Conservation (phyloP, 768 basidiomycete species). For the Hygrophoropsis aurantiaca region DNA sequence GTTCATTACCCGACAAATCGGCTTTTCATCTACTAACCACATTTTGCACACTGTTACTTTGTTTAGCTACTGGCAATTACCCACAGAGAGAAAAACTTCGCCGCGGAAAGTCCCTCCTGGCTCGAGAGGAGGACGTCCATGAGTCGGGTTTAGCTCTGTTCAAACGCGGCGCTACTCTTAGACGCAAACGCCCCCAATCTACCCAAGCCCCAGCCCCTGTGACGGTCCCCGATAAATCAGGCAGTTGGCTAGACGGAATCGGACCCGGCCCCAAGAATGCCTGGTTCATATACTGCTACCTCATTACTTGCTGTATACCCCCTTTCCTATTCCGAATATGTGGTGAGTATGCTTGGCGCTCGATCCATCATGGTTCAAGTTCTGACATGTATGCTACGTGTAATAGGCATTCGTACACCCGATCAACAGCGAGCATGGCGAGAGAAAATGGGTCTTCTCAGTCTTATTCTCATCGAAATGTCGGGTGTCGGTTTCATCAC, state of each 20-base stretch:
- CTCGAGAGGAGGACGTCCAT: conserved; percentile 84
- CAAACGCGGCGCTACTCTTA: conserved; percentile 79
- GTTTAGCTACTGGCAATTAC: conserved; percentile 73
- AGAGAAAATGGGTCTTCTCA: conserved; percentile 94
- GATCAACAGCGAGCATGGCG: conserved; percentile 97
- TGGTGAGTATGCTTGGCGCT: conserved; percentile 50
- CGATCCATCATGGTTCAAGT: background rate
- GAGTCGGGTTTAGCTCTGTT: conserved; percentile 93
- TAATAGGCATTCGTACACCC: conserved; percentile 77
- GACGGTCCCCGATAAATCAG: conserved; percentile 34
- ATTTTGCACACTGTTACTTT: conserved; percentile 7
- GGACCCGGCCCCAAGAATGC: conserved; percentile 87
- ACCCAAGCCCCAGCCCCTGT: conserved; percentile 39
- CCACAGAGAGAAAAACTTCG: conserved; percentile 59
- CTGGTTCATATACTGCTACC: conserved; percentile 94
- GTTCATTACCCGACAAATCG: background rate
- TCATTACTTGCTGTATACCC: conserved; percentile 85
- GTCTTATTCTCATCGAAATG: conserved; percentile 82
- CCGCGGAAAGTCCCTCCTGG: conserved; percentile 88
- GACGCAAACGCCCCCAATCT: conserved; percentile 60
- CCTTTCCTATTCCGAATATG: conserved; percentile 71
- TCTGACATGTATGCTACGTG: too few relatives aligned
- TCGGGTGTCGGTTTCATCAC: conserved; percentile 95
- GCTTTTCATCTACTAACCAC: conserved; percentile 8
- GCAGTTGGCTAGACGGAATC: conserved; percentile 66